Conservation (phyloP, 345 rosid genomes). For the Kernera saxatilis region DNA sequence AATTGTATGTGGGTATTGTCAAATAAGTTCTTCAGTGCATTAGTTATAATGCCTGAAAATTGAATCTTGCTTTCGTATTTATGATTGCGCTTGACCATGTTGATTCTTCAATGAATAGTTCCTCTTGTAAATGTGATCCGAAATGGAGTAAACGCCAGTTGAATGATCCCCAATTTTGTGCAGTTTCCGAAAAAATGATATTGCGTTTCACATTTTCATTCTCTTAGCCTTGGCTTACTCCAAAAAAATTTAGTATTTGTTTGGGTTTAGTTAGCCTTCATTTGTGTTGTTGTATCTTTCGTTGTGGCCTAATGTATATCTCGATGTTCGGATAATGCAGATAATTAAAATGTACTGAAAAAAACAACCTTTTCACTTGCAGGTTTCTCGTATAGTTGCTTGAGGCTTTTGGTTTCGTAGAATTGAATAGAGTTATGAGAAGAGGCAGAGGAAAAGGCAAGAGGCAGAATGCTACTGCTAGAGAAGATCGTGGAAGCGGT, state of each 20-base stretch:
- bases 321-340: background rate
- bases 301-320: too few relatives aligned
- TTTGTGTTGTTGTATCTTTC: conserved; percentile 10
- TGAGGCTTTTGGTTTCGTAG: background rate
- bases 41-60: background rate
- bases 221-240: background rate
- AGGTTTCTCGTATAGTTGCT: conserved; percentile 6
- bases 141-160: background rate
- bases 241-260: background rate
- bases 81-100: background rate
- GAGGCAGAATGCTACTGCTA: conserved; percentile 43
- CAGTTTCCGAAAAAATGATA: background rate
- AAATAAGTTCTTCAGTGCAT: background rate
- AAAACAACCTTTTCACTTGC: background rate
- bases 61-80: background rate
- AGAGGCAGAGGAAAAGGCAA: conserved; percentile 72
- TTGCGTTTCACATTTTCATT: background rate
- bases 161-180: background rate
- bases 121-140: background rate
- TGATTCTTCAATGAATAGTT: background rate
- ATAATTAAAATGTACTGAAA: background rate
- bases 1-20: background rate
- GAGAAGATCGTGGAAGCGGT: conserved; percentile 51
- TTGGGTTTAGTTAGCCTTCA: background rate
- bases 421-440: conserved; percentile 23